Conservation (phyloP, 139 green algal species). For the Chlamydomonas schloesseri region DNA sequence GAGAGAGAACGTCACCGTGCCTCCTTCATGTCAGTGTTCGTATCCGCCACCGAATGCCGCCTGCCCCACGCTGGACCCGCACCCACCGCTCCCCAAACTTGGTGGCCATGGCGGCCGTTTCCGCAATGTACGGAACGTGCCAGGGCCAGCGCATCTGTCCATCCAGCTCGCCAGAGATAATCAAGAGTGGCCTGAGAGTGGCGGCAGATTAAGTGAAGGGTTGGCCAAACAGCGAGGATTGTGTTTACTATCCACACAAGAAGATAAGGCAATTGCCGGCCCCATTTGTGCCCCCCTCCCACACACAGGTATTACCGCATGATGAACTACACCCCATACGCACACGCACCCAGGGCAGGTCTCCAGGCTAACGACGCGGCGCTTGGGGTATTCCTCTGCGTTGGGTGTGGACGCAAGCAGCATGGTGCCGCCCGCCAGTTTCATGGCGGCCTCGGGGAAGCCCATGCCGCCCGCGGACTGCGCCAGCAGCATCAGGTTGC, state of each 20-base stretch:
- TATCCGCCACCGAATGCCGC: too few species aligned
- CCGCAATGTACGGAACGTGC: background rate
- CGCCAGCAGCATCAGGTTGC: slow-evolving; percentile 46
- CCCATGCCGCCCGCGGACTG: slow-evolving; percentile 33
- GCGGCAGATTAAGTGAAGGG: too few species aligned
- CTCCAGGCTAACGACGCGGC: slow-evolving; percentile 33
- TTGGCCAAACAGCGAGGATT: background rate
- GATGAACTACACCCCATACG: too few species aligned
- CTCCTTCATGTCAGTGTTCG: too few species aligned
- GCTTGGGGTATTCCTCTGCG: background rate
- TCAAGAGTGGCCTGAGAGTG: slow-evolving; percentile 1
- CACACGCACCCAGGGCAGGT: slow-evolving; percentile 19
- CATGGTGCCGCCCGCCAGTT: slow-evolving; percentile 20
- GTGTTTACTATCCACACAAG: too few species aligned
- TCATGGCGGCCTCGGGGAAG: background rate
- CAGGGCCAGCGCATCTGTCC: slow-evolving; percentile 24
- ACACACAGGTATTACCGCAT: too few species aligned
- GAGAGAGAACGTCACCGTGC: too few species aligned
- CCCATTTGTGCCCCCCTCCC: too few species aligned
- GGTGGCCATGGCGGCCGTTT: slow-evolving; percentile 14
- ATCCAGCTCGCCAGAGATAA: slow-evolving; percentile 3
- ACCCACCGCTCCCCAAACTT: slow-evolving; percentile 5
- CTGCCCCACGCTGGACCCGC: background rate
- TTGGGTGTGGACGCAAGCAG: slow-evolving; percentile 40
- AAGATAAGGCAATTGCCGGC: too few species aligned